Base-by-base conservation (phyloP, 192 early-diverging fungal species). In the Pilaira anomala region DNA sequence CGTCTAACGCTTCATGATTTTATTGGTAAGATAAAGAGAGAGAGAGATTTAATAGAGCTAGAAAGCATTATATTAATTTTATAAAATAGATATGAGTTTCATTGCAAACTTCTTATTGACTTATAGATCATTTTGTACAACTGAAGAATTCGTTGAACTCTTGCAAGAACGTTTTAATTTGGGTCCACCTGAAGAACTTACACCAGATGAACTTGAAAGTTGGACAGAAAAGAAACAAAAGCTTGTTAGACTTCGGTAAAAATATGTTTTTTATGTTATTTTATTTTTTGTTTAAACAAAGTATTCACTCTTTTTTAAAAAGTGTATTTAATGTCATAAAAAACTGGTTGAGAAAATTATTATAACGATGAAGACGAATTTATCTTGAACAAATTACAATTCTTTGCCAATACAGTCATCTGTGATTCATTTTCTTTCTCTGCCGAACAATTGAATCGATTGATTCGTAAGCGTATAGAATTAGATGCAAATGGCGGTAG, bases 301-400 rank as follows among this genome's bases (percentile, higher is more conserved):
- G n/a, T 42, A n/a, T 36, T 45, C n/a, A 14, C 45, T 49, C 13
- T 11, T 9, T 33, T 51, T 1, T 24, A 0, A 16, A 1, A 41
- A 72, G 94, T 30, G 95, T 97, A 2, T 96, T 88, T 78, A 96
- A 94, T 66, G 81, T 96, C 21, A 82, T 98, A 72, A 99, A 97
- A 72, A 87, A 80, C 11, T 99, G 97, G 97, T 76, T 98, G 18
- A n/a, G 97, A 99, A 72, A 88, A 83, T 63, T 92, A 98, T 68
- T 92, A 90, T 67, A 83, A 85, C 58, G 86, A 90, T 44, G 78
- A 80, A 3, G 67, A 91, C 78, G 92, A 94, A 60, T 79, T 80
- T 18, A 86, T 83, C 39, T 74, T 99, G 39, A 79, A 79, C 48
- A 77, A 74, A 53, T 82, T 97, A 49, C 79, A 83, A 44, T 80